phyloP scores from a whole-genome alignment of 2,329 filamentous ascomycete species.

The Cladosporium sp. region DNA sequence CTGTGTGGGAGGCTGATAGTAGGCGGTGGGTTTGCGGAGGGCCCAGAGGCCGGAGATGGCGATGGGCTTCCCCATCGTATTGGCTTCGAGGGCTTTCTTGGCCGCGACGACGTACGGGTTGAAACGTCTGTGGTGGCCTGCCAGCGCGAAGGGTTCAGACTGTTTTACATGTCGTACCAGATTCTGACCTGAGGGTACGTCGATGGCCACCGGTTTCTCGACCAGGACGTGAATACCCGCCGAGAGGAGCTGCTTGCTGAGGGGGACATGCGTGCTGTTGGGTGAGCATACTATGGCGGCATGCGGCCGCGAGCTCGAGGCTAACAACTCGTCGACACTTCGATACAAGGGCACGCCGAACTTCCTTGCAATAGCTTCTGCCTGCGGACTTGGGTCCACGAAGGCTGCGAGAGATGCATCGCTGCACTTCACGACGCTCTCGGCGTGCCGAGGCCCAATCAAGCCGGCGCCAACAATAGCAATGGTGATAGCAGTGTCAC shows the following conservation, averaged over 20 bases:
- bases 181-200: conserved; percentile 34
- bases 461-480: conserved; percentile 47
- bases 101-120: conserved; percentile 52
- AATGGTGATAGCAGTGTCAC: conserved; percentile 23
- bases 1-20: conserved; percentile 46
- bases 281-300: conserved; percentile 58
- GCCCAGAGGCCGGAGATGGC: conserved; percentile 56
- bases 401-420: conserved; percentile 41
- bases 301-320: conserved; percentile 40
- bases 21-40: conserved; percentile 47
- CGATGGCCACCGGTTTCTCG: conserved; percentile 54
- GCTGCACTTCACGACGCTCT: conserved; percentile 39
- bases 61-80: conserved; percentile 44
- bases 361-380: conserved; percentile 31
- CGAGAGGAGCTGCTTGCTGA: conserved; percentile 47
- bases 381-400: conserved; percentile 43
- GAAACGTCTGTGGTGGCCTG: conserved; percentile 58
- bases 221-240: conserved; percentile 51
- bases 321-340: conserved; percentile 43
- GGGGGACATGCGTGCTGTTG: conserved; percentile 53
- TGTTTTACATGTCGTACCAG: conserved; percentile 26
- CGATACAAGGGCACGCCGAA: conserved; percentile 38
- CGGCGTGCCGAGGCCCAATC: conserved; percentile 49
- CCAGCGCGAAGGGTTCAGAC: conserved; percentile 42
- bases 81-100: conserved; percentile 41